Evolutionary conservation across 805 yeast species (phyloP).

Genomic region (Candida silvatica): DNA sequence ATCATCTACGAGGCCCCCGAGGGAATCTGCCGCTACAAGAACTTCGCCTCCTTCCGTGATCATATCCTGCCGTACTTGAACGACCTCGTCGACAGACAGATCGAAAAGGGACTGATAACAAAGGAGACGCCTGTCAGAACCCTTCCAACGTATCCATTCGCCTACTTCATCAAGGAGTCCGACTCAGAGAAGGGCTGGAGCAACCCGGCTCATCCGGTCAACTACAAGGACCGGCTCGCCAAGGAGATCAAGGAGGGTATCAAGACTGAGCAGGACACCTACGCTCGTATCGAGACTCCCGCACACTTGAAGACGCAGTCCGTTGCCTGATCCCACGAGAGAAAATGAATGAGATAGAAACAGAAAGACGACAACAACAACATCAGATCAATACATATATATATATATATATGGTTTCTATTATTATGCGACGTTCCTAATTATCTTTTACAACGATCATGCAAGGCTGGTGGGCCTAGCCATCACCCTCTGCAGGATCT

Average conservation of each 20-base stretch:
- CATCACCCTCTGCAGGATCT: constrained; percentile 18
- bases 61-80: constrained; percentile 54
- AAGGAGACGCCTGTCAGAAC: constrained; percentile 53
- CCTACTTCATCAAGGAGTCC: constrained; percentile 34
- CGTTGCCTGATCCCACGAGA: background rate
- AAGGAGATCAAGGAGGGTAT: constrained; percentile 18
- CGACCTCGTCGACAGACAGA: constrained; percentile 46
- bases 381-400: no score
- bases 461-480: background rate
- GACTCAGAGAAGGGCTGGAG: constrained; percentile 35
- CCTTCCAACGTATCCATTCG: constrained; percentile 55
- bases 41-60: constrained; percentile 49
- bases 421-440: no score
- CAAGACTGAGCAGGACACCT: constrained; percentile 15
- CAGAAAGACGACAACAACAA: no score
- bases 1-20: constrained; percentile 61
- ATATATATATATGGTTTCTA: no score
- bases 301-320: no score
- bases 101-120: constrained; percentile 43
- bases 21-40: constrained; percentile 55
- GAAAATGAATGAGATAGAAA: no score
- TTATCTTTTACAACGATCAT: no score
- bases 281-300: constrained; percentile 10
- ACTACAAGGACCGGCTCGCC: constrained; percentile 16
- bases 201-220: constrained; percentile 20